Conservation (phyloP, 257 asterid genomes). For the Plectranthus barbatus region DNA sequence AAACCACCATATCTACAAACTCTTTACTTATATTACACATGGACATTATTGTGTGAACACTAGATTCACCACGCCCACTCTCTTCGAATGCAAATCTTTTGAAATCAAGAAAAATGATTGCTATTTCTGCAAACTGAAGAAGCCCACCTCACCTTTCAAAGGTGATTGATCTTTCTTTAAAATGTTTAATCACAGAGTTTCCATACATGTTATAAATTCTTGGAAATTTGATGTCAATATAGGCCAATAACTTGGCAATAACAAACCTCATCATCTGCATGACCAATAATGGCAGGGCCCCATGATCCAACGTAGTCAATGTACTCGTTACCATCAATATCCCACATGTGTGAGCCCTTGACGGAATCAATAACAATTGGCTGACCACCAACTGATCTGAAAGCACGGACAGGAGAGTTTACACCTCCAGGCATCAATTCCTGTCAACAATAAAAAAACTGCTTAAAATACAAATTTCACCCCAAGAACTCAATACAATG, state of each 20-base stretch:
- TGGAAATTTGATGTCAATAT: neutral
- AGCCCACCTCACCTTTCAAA: neutral
- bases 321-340: constrained; percentile 95
- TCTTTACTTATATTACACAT: neutral
- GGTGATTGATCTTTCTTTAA: neutral
- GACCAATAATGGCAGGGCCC: constrained; percentile 99
- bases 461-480: neutral
- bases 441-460: constrained; percentile 26
- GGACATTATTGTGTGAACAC: neutral
- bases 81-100: neutral
- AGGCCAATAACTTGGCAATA: constrained; percentile 3
- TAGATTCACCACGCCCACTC: neutral
- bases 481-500: neutral
- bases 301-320: constrained; percentile 99
- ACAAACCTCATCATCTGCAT: constrained; percentile 91
- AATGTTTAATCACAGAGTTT: neutral
- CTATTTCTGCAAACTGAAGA: neutral
- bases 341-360: constrained; percentile 95
- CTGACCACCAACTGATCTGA: constrained; percentile 97
- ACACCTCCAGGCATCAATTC: constrained; percentile 99
- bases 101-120: neutral
- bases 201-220: neutral
- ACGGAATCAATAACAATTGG: constrained; percentile 83
- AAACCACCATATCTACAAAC: neutral
- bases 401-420: constrained; percentile 97